A percentile compares a stretch with the other conserved stretches of the same genome.
Evolutionary conservation across 2,329 filamentous ascomycete genomes (phyloP).

Genomic region (Rugonectria rugulosa): DNA sequence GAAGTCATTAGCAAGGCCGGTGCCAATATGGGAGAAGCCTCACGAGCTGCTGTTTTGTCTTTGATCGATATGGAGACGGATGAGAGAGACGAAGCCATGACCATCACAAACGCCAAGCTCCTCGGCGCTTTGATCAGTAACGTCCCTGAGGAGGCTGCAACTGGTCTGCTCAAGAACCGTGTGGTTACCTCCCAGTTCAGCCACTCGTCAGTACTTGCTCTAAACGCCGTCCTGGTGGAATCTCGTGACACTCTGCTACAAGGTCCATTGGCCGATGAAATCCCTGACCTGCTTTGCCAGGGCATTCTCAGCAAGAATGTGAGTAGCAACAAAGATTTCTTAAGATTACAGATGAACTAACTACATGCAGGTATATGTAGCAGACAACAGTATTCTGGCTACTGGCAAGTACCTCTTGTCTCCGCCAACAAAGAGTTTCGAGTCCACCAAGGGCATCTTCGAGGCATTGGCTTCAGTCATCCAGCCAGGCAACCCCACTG

Average conservation of each 20-base stretch:
- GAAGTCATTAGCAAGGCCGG: conserved; percentile 97
- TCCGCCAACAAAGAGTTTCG: conserved; percentile 73
- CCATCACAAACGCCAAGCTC: conserved; percentile 88
- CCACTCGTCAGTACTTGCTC: conserved; percentile 80
- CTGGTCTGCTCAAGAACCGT: conserved; percentile 68
- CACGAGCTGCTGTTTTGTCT: conserved; percentile 82
- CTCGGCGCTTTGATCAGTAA: conserved; percentile 91
- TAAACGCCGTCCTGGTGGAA: conserved; percentile 90
- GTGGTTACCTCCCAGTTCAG: conserved; percentile 81
- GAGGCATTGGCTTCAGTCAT: conserved; percentile 79
- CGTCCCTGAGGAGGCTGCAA: conserved; percentile 75
- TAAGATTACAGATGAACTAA: conserved; percentile 2
- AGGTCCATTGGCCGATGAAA: conserved; percentile 72
- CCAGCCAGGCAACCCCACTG: conserved; percentile 77
- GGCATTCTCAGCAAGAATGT: conserved; percentile 81
- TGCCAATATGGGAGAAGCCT: conserved; percentile 91
- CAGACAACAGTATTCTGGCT: conserved; percentile 87
- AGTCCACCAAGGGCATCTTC: conserved; percentile 81
- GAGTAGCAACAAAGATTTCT: conserved; percentile 48
- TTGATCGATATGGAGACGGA: conserved; percentile 88
- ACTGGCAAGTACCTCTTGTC: conserved; percentile 88
- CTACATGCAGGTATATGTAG: conserved; percentile 72
- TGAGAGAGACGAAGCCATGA: conserved; percentile 78
- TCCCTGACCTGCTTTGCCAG: conserved; percentile 78
- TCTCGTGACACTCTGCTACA: conserved; percentile 74